Percentiles rank a stretch among this genome's conserved stretches.
Conservation (phyloP, 768 basidiomycete genomes). For the Russula sp. region DNA sequence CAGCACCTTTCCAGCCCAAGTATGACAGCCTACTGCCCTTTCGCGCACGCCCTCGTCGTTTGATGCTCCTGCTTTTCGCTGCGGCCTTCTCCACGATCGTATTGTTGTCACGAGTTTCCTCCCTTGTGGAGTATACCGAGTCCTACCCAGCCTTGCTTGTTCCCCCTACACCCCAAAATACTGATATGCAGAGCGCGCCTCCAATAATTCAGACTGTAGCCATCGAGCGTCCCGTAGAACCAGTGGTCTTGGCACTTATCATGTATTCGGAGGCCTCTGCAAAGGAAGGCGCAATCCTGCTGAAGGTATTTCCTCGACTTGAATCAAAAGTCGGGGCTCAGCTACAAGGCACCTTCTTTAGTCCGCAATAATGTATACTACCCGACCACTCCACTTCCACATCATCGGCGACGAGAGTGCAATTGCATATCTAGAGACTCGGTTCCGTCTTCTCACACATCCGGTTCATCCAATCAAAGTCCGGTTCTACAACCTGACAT, state of each 20-base stretch:
- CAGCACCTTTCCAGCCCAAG: not conserved
- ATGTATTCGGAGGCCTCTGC: conserved; percentile 17
- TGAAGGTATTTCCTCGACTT: conserved; percentile 10
- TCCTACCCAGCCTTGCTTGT: not conserved
- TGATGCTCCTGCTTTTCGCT: not conserved
- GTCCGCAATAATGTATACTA: conserved; percentile 36
- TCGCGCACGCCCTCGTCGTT: conserved; percentile 1
- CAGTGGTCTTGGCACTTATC: conserved; percentile 16
- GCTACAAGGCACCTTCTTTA: conserved; percentile 8
- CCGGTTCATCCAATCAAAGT: conserved; percentile 34
- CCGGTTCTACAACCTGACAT: conserved; percentile 36
- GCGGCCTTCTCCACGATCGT: not conserved
- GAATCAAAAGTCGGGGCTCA: not conserved
- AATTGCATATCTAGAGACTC: conserved; percentile 32
- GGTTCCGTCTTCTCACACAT: conserved; percentile 34
- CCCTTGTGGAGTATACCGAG: not conserved
- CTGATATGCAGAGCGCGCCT: not conserved
- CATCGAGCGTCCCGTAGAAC: conserved; percentile 1
- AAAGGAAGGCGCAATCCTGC: conserved; percentile 18
- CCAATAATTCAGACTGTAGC: not conserved
- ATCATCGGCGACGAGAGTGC: conserved; percentile 41
- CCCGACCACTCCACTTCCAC: conserved; percentile 35
- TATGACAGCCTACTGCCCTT: not conserved
- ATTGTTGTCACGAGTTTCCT: not conserved
- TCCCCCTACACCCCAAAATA: not conserved